These are phyloP conservation scores for Coffea humblotiana DNA, from an alignment of 305 asterid species.

Conservation along the genomic window DNA sequence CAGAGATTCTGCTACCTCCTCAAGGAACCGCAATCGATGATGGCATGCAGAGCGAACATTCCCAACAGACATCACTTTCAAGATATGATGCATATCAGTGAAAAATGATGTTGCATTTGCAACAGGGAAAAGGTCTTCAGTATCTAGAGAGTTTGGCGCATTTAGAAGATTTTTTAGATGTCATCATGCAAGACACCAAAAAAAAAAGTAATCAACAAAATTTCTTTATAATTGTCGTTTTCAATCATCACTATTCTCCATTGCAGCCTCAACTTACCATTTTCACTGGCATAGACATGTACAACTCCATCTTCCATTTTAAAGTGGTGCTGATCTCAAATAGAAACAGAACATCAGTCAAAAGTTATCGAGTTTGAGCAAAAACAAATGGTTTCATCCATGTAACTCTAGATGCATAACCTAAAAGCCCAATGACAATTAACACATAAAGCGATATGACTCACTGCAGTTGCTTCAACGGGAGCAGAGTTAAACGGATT, in stretches of 20 bases:
- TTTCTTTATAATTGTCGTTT: no score
- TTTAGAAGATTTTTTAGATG: no score
- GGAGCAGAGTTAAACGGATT: no score
- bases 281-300: conserved; percentile 72
- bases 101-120: conserved; percentile 93
- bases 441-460: no score
- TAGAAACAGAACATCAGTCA: no score
- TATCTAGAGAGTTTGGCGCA: not conserved
- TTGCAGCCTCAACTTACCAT: conserved; percentile 47
- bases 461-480: no score
- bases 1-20: conserved; percentile 51
- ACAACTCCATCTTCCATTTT: conserved; percentile 95
- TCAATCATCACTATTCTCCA: no score
- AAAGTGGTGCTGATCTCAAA: conserved; percentile 57
- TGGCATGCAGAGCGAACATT: conserved; percentile 88
- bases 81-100: conserved; percentile 94
- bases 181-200: conserved; percentile 27
- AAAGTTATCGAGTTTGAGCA: no score
- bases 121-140: conserved; percentile 79
- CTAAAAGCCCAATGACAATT: no score
- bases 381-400: no score
- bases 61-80: conserved; percentile 94
- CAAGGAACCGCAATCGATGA: conserved; percentile 89
- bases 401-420: no score
- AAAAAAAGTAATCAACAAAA: no score